Evolutionary conservation across 192 early-diverging fungal species (phyloP).

Genomic region (Backusella macrospora): DNA sequence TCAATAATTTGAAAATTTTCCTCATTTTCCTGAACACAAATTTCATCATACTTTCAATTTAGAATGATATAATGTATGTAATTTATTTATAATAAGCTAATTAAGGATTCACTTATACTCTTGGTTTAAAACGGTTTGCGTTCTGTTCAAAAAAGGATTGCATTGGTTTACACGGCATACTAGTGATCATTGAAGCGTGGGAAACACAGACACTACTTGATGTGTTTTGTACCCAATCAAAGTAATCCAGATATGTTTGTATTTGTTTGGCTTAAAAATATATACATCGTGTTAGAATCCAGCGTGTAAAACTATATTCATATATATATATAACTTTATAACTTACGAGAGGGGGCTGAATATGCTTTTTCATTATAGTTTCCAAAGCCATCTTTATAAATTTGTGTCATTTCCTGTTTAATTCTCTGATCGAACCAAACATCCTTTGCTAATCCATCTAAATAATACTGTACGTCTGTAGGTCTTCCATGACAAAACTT

Average conservation of each 20-base stretch:
- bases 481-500: slow-evolving; percentile 21
- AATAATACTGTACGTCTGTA: slow-evolving; percentile 36
- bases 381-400: slow-evolving; percentile 28
- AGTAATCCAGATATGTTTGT: slow-evolving; percentile 37
- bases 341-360: slow-evolving; percentile 29
- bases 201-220: slow-evolving; percentile 34
- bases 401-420: slow-evolving; percentile 28
- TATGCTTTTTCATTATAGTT: slow-evolving; percentile 26
- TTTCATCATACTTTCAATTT: too few relatives aligned
- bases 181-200: slow-evolving; percentile 30
- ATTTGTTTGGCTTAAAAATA: slow-evolving; percentile 20
- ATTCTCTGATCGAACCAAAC: slow-evolving; percentile 39
- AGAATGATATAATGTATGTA: too few relatives aligned
- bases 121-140: slow-evolving; percentile 40
- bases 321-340: not conserved
- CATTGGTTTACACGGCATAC: slow-evolving; percentile 21
- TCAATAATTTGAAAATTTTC: too few relatives aligned
- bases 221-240: slow-evolving; percentile 32
- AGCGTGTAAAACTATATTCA: not conserved
- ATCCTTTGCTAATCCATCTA: slow-evolving; percentile 29
- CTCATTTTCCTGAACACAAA: too few relatives aligned
- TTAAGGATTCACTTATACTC: slow-evolving; percentile 4
- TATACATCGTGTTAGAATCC: too few relatives aligned
- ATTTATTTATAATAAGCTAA: not conserved
- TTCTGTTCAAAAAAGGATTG: slow-evolving; percentile 35